Conservation (phyloP, 2,329 filamentous ascomycete genomes). For the Penicillium sumatraense region DNA sequence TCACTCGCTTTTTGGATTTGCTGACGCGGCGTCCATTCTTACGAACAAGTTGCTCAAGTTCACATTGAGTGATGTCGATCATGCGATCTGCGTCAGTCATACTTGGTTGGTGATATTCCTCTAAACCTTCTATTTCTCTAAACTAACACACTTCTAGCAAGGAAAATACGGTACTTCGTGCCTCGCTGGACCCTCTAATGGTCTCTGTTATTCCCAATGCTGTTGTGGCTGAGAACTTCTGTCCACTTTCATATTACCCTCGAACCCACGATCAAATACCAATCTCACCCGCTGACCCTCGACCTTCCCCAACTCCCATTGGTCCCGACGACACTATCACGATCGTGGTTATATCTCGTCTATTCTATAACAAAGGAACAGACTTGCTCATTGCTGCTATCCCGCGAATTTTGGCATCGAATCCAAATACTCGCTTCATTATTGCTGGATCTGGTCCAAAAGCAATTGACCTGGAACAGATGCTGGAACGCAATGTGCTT, state of each 20-base stretch:
- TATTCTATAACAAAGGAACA: conserved; percentile 99
- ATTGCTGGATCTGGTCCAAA: conserved; percentile 96
- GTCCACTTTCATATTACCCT: conserved; percentile 64
- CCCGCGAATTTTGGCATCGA: conserved; percentile 83
- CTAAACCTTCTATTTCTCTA: background rate
- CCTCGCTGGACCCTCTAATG: conserved; percentile 93
- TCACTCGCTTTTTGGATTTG: conserved; percentile 96
- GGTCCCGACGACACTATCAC: conserved; percentile 87
- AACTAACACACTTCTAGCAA: conserved; percentile 63
- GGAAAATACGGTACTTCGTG: conserved; percentile 94
- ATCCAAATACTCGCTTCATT: conserved; percentile 94
- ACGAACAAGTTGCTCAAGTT: conserved; percentile 98
- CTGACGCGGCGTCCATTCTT: conserved; percentile 91
- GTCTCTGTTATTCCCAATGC: conserved; percentile 98
- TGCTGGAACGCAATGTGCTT: conserved; percentile 92
- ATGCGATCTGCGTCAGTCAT: conserved; percentile 97
- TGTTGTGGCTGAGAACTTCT: conserved; percentile 94
- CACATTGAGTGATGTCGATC: conserved; percentile 91
- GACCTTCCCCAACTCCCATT: conserved; percentile 67
- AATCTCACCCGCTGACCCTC: conserved; percentile 36
- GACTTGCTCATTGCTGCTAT: conserved; percentile 97
- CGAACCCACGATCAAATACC: conserved; percentile 38
- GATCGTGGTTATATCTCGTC: conserved; percentile 93
- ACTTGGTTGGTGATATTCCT: conserved; percentile 71
- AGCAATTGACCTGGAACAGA: conserved; percentile 96